Evolutionary conservation across 2,329 filamentous ascomycete species (phyloP).

Genomic region (Venturia pyrina): DNA sequence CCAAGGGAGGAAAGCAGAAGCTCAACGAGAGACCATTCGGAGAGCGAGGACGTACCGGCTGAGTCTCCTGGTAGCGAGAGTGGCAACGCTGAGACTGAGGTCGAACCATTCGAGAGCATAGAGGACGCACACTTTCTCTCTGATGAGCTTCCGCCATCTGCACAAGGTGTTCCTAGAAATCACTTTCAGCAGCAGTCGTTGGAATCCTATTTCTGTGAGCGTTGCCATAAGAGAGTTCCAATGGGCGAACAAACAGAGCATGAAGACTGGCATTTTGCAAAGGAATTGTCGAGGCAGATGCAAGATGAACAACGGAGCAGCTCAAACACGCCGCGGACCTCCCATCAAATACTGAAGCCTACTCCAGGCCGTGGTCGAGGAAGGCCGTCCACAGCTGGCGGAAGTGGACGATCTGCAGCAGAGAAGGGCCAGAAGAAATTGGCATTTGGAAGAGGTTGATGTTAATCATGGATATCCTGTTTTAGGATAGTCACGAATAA

Average conservation of each 20-base stretch:
- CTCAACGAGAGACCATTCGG: background rate
- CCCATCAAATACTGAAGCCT: conserved; percentile 14
- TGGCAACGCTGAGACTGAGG: background rate
- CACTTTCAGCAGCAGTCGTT: conserved; percentile 18
- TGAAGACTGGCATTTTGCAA: conserved; percentile 89
- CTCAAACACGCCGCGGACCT: conserved; percentile 22
- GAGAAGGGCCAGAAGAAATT: conserved; percentile 14
- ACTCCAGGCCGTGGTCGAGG: conserved; percentile 1
- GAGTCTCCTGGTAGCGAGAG: background rate
- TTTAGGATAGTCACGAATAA: background rate
- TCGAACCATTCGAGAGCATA: background rate
- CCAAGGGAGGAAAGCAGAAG: conserved; percentile 3
- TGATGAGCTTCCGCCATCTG: conserved; percentile 7
- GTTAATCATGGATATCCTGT: background rate
- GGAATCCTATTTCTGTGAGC: conserved; percentile 45
- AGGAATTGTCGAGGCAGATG: conserved; percentile 61
- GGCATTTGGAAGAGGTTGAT: conserved; percentile 13
- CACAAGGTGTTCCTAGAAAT: conserved; percentile 9
- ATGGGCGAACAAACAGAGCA: conserved; percentile 60
- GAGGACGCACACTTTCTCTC: background rate
- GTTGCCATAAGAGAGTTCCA: conserved; percentile 54
- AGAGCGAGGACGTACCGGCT: background rate
- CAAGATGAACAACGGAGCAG: conserved; percentile 26
- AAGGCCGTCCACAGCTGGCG: background rate
- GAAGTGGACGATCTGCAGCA: background rate